Conservation (phyloP, 768 basidiomycete species). For the Jaapia argillacea region DNA sequence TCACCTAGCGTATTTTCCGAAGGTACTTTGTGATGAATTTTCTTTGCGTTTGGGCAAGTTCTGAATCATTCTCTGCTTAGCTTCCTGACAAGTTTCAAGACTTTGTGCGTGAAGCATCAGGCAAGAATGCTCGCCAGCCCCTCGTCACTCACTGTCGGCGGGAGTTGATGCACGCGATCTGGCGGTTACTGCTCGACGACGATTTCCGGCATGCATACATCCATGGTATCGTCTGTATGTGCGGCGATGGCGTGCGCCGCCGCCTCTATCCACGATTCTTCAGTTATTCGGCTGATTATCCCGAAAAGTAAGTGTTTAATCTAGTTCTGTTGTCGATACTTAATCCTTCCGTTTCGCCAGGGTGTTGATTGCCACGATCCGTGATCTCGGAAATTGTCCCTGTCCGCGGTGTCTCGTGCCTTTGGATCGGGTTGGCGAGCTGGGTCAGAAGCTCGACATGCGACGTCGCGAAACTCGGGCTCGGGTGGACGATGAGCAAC, state of each 20-base stretch:
- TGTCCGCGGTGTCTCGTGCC: conserved; percentile 19
- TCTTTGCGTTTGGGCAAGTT: conserved; percentile 10
- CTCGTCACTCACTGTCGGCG: conserved; percentile 19
- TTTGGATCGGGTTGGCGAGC: conserved; percentile 12
- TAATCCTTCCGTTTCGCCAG: conserved; percentile 7
- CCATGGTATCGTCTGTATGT: conserved; percentile 18
- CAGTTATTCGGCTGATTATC: conserved; percentile 23
- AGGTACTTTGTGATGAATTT: conserved; percentile 14
- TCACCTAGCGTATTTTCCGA: conserved; percentile 33
- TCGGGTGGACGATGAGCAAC: background rate
- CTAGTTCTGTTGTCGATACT: conserved; percentile 8
- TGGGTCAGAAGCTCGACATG: conserved; percentile 5
- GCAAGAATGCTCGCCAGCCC: conserved; percentile 7
- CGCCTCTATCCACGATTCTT: conserved; percentile 17
- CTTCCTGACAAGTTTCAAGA: conserved; percentile 22
- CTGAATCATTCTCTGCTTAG: conserved; percentile 8
- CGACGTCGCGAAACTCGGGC: conserved; percentile 2
- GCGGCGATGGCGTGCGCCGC: conserved; percentile 15
- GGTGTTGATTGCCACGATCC: conserved; percentile 17
- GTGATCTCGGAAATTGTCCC: conserved; percentile 18
- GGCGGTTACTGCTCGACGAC: conserved; percentile 14
- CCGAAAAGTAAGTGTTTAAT: conserved; percentile 21
- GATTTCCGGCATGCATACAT: conserved; percentile 16
- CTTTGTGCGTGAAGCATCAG: conserved; percentile 8
- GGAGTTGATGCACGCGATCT: conserved; percentile 21